A percentile compares a stretch with the other conserved stretches of the same genome.
These are phyloP conservation scores for Ustilago xerochloae DNA, from an alignment of 1,284 basidiomycete species.

Conservation along the genomic window DNA sequence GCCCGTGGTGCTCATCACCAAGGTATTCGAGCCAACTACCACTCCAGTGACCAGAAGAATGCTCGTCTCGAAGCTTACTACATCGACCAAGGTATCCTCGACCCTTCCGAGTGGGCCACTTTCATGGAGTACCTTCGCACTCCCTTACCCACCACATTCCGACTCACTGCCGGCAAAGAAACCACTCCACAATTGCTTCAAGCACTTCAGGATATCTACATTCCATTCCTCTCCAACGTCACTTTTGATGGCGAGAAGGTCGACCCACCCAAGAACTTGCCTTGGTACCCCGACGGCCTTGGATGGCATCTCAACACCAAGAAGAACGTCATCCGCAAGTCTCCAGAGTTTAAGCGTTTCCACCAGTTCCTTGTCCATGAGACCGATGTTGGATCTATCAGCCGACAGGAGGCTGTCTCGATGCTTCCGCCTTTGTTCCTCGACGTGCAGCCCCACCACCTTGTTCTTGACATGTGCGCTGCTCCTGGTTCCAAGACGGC, in stretches of 20 bases:
- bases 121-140: constrained; percentile 79
- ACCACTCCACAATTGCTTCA: constrained; percentile 60
- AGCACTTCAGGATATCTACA: constrained; percentile 72
- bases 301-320: constrained; percentile 96
- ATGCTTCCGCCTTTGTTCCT: constrained; percentile 97
- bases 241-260: constrained; percentile 79
- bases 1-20: constrained; percentile 31
- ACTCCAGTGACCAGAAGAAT: constrained; percentile 41
- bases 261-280: constrained; percentile 81
- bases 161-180: constrained; percentile 75
- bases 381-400: constrained; percentile 97
- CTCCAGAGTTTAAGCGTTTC: constrained; percentile 93
- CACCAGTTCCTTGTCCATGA: constrained; percentile 97
- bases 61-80: constrained; percentile 64
- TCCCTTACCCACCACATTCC: constrained; percentile 92
- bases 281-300: constrained; percentile 92
- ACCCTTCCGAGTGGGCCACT: constrained; percentile 77
- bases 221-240: constrained; percentile 80
- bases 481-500: constrained; percentile 98
- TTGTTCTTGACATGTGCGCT: constrained; percentile 93
- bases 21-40: constrained; percentile 23
- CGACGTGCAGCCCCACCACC: constrained; percentile 76
- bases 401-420: constrained; percentile 95
- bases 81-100: constrained; percentile 62
- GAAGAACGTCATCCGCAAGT: constrained; percentile 88